Evolutionary conservation across 306 rosid genomes (phyloP).

Genomic region (barrel medic (Medicago truncatula)): DNA sequence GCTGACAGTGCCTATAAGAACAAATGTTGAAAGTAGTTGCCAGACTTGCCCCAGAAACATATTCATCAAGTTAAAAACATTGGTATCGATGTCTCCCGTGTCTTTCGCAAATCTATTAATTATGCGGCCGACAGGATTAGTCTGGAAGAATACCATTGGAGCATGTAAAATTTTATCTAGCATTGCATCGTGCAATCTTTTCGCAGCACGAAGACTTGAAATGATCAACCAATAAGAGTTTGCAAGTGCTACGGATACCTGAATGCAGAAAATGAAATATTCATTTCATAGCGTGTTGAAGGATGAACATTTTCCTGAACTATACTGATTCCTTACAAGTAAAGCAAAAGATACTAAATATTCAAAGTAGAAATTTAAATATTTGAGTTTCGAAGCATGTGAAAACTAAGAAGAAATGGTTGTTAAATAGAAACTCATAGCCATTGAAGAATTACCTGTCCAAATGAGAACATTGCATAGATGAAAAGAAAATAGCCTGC

Average conservation of each 20-base stretch:
- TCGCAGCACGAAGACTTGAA: slow-evolving; percentile 76
- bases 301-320: slow-evolving; percentile 26
- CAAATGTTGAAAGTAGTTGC: slow-evolving; percentile 87
- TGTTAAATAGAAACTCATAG: slow-evolving; percentile 20
- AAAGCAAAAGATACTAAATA: neutral
- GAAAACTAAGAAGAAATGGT: slow-evolving; percentile 30
- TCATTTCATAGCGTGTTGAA: slow-evolving; percentile 27
- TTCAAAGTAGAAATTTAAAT: neutral
- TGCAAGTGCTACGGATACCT: slow-evolving; percentile 79
- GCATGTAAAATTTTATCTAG: slow-evolving; percentile 65
- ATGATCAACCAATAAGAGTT: slow-evolving; percentile 79
- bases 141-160: slow-evolving; percentile 91
- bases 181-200: slow-evolving; percentile 70
- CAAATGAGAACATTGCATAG: slow-evolving; percentile 71
- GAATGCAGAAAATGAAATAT: slow-evolving; percentile 42
- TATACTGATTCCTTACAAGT: slow-evolving; percentile 26
- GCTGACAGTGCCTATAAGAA: slow-evolving; percentile 83
- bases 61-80: slow-evolving; percentile 56
- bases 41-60: slow-evolving; percentile 71
- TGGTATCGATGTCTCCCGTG: slow-evolving; percentile 75
- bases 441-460: slow-evolving; percentile 65
- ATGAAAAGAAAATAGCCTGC: slow-evolving; percentile 72
- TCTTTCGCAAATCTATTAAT: slow-evolving; percentile 91
- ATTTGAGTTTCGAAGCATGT: slow-evolving; percentile 7
- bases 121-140: slow-evolving; percentile 86